Percentiles rank a stretch among this genome's conserved stretches.
Evolutionary conservation across 1,284 basidiomycete genomes (phyloP).

Genomic region (Rhodotorula sp.): DNA sequence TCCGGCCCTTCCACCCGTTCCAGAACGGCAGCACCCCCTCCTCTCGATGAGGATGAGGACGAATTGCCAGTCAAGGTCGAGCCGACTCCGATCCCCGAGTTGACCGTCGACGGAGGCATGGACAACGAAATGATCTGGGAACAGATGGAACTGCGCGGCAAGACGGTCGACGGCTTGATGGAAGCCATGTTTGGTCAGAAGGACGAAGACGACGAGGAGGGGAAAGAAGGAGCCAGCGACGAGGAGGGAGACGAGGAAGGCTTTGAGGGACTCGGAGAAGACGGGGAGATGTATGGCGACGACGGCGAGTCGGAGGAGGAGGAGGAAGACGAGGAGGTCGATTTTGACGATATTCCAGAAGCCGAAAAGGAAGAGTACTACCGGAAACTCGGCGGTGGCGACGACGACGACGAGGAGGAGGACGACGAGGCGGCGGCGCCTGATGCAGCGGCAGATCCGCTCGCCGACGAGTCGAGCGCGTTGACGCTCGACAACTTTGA

Average conservation of each 20-base stretch:
- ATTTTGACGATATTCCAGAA: background rate
- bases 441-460: conserved; percentile 17
- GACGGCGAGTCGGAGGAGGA: conserved; percentile 12
- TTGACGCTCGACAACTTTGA: conserved; percentile 41
- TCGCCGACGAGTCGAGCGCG: conserved; percentile 20
- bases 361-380: conserved; percentile 53
- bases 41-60: conserved; percentile 51
- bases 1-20: conserved; percentile 63
- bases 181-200: conserved; percentile 61
- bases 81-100: conserved; percentile 68
- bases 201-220: conserved; percentile 43
- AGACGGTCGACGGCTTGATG: conserved; percentile 45
- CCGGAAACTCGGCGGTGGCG: conserved; percentile 50
- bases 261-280: conserved; percentile 23
- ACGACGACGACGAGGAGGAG: conserved; percentile 46
- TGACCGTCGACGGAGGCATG: conserved; percentile 74
- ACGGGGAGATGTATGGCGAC: background rate
- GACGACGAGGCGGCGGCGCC: conserved; percentile 33
- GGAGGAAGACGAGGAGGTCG: conserved; percentile 52
- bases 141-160: conserved; percentile 74
- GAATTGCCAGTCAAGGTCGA: conserved; percentile 49
- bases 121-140: conserved; percentile 87
- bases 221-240: conserved; percentile 43
- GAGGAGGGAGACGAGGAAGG: conserved; percentile 39
- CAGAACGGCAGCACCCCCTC: conserved; percentile 61